These are phyloP conservation scores for Penicillium bovifimosum DNA, from an alignment of 495 filamentous ascomycete genomes.

Conservation along the genomic window DNA sequence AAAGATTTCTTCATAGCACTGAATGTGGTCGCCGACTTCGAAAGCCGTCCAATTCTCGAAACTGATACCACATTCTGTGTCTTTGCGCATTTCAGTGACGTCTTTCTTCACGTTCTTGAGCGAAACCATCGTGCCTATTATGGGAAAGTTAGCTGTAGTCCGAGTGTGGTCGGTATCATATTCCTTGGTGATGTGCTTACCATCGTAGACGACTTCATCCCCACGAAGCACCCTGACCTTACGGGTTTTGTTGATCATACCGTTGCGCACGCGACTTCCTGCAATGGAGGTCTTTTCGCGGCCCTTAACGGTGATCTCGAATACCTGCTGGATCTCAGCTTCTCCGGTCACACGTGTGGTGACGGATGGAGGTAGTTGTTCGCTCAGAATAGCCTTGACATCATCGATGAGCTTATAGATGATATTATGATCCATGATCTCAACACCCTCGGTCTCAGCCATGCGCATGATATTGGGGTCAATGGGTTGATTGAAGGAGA, in stretches of 20 bases:
- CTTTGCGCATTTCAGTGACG: constrained; percentile 81
- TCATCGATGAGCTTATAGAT: constrained; percentile 90
- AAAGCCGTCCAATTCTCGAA: constrained; percentile 79
- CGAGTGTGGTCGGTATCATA: neutral
- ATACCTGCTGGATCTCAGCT: constrained; percentile 77
- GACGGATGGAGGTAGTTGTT: constrained; percentile 59
- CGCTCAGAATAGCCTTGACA: constrained; percentile 62
- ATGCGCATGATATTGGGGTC: constrained; percentile 61
- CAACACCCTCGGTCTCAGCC: constrained; percentile 64
- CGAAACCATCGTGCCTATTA: constrained; percentile 63
- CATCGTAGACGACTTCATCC: constrained; percentile 66
- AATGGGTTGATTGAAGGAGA: constrained; percentile 80
- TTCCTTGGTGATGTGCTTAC: constrained; percentile 46
- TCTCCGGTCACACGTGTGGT: constrained; percentile 72
- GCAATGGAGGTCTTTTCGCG: constrained; percentile 67
- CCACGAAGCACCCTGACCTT: constrained; percentile 71
- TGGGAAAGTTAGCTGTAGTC: constrained; percentile 3
- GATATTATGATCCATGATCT: constrained; percentile 78
- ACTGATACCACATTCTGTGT: constrained; percentile 83
- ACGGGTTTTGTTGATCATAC: constrained; percentile 52
- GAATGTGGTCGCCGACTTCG: constrained; percentile 74
- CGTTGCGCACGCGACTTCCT: constrained; percentile 83
- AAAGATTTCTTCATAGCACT: constrained; percentile 72
- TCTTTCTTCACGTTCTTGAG: constrained; percentile 93
- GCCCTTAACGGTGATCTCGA: constrained; percentile 74